phyloP scores from a whole-genome alignment of 495 filamentous ascomycete species.

The Tuber umbilicatum region DNA sequence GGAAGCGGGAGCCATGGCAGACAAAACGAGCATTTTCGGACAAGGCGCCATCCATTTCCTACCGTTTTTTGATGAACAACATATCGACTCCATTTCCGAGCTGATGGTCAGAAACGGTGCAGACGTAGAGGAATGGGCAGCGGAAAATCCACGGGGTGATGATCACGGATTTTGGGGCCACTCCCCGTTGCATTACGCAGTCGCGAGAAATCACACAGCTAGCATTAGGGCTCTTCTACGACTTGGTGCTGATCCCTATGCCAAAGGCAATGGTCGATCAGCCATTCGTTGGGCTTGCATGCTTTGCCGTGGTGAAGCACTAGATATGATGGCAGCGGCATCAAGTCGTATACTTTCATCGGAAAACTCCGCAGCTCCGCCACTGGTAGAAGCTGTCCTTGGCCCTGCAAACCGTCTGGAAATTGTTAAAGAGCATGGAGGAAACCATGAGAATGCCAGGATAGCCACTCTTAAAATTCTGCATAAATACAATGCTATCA shows the following conservation, averaged over 20 bases:
- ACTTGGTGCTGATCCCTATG: background rate
- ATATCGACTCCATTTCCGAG: background rate
- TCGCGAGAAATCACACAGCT: background rate
- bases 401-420: background rate
- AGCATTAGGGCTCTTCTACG: background rate
- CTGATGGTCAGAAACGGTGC: background rate
- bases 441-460: background rate
- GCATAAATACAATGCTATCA: conserved; percentile 3
- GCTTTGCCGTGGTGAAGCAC: background rate
- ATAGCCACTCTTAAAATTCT: conserved; percentile 1
- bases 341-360: background rate
- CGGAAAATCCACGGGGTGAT: background rate
- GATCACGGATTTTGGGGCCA: background rate
- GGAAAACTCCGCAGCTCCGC: background rate
- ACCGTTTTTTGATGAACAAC: background rate
- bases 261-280: background rate
- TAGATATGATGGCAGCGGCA: background rate
- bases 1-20: background rate
- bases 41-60: background rate
- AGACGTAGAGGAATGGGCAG: background rate
- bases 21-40: background rate
- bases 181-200: background rate
- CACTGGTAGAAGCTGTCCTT: background rate
- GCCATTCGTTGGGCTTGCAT: background rate
- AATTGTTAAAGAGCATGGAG: background rate